Evolutionary conservation across 371 early-diverging fungal genomes (phyloP), one percentile per base, ranked within the genome.

Genomic region (Syncephalis plumigaleata): DNA sequence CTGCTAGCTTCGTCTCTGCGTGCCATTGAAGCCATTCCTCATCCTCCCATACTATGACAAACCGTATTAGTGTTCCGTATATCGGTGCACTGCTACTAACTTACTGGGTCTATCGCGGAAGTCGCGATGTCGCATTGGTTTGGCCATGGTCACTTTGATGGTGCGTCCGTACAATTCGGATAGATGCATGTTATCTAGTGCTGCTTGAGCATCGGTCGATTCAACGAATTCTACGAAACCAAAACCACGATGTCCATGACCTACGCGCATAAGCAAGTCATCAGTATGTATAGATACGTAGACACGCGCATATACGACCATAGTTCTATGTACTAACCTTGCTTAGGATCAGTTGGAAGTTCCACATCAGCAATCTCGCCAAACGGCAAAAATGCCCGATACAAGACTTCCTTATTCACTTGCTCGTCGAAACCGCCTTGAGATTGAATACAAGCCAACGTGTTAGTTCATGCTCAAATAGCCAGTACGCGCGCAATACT

Each of bases 171-270:
- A 76, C 20, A 97, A 58, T 63, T 94, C 95, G 23, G 86, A 67
- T 21, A 77, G 57, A 55, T 95, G 73, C 92, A 95, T 87, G 65
- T 97, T 97, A 56, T 91, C 90, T 36, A 87, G 73, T 20, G 98
- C 95, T 17, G 81, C 91, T 25, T 58, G 42, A 3, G 91, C 89
- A 64, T 97, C 96, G 23, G 71, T 78, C 8, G 75, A 58, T 16
- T 68, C 58, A 58, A 93, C 95, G 55, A 77, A 97, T 61, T 94
- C 91, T 9, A 97, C 73, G 62, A 97, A 94, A 9, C 88, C 96
- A 61, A 89, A 93, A 0, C 96, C 95, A 39, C 87, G 73, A 58
- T 94, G 92, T 25, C 62, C 60, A 46, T 74, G 77, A 21, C 57
- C 75, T 70, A 57, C 11, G 13, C 26, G 7, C 37, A n/a, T 43